phyloP scores from a whole-genome alignment of 495 filamentous ascomycete genomes.

The Neohortaea acidophila region DNA sequence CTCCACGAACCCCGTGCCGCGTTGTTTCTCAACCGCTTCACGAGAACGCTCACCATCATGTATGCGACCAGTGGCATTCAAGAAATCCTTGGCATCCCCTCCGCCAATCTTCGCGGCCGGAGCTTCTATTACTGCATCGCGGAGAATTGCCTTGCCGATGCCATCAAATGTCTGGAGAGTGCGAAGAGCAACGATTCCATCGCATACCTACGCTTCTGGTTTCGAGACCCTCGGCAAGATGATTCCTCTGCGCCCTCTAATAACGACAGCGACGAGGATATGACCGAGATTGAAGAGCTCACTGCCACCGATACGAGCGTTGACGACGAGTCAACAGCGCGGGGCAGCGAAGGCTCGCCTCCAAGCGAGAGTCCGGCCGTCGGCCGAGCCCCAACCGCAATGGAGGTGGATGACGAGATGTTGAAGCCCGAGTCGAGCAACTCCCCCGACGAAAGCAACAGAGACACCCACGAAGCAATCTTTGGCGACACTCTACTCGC shows the following conservation, averaged over 20 bases:
- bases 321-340: too few species aligned
- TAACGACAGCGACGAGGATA: slow-evolving; percentile 24
- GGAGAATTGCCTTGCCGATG: slow-evolving; percentile 58
- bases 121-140: slow-evolving; percentile 75
- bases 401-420: slow-evolving; percentile 13
- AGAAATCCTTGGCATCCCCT: slow-evolving; percentile 53
- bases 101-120: slow-evolving; percentile 49
- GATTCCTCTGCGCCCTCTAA: slow-evolving; percentile 26
- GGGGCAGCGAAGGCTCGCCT: too few species aligned
- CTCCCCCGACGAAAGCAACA: slow-evolving; percentile 21
- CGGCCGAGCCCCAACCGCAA: slow-evolving; percentile 2
- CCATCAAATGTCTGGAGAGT: slow-evolving; percentile 61
- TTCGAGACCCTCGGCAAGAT: slow-evolving; percentile 51
- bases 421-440: slow-evolving; percentile 10
- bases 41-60: slow-evolving; percentile 68
- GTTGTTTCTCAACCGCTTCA: slow-evolving; percentile 77
- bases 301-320: slow-evolving; percentile 19
- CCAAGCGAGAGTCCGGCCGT: slow-evolving; percentile 1
- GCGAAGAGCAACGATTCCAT: slow-evolving; percentile 91
- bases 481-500: slow-evolving; percentile 25
- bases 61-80: slow-evolving; percentile 65
- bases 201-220: slow-evolving; percentile 83
- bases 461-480: slow-evolving; percentile 25
- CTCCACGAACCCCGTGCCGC: slow-evolving; percentile 67
- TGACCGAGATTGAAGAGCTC: slow-evolving; percentile 26